Evolutionary conservation across 139 green algal genomes (phyloP).

Genomic region (Chlamydomonas urium): DNA sequence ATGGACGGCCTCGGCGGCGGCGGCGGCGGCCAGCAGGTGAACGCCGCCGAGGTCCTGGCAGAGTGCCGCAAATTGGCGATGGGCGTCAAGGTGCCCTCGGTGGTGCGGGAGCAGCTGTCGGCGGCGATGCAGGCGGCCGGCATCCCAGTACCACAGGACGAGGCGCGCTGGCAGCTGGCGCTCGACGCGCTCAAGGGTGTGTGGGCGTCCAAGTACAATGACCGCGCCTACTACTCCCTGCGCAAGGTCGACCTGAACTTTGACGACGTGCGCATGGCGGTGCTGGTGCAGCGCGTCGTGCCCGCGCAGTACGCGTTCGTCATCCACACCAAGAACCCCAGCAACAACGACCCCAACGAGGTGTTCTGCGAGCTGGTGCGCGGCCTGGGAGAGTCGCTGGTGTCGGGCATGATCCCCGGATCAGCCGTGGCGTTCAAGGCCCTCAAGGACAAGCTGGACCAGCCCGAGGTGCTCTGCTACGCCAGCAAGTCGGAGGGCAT

Average conservation of each 20-base stretch:
- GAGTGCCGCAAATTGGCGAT: constrained; percentile 52
- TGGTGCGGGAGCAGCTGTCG: constrained; percentile 59
- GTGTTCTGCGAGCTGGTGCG: constrained; percentile 95
- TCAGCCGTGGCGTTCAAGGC: constrained; percentile 78
- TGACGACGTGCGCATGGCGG: constrained; percentile 93
- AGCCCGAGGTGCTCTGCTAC: constrained; percentile 78
- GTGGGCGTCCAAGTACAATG: constrained; percentile 98
- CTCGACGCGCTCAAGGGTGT: constrained; percentile 74
- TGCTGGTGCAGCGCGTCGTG: constrained; percentile 93
- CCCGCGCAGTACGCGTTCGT: constrained; percentile 95
- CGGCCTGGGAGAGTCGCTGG: constrained; percentile 93
- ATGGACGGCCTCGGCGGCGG: background rate
- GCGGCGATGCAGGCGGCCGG: constrained; percentile 56
- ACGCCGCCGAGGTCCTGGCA: constrained; percentile 35
- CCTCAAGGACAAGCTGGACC: constrained; percentile 64
- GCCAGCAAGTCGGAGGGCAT: constrained; percentile 87
- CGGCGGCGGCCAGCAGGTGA: background rate
- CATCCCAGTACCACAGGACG: constrained; percentile 70
- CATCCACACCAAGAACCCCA: constrained; percentile 97
- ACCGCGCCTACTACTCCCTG: constrained; percentile 79
- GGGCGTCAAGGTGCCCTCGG: constrained; percentile 53
- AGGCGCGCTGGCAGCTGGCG: constrained; percentile 68
- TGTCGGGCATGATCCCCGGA: constrained; percentile 89
- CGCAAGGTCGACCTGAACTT: constrained; percentile 82
- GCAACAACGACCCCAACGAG: constrained; percentile 71